Evolutionary conservation across 2,329 filamentous ascomycete species (phyloP), one percentile per base, ranked within the genome.

Genomic region (Ophiostoma piceae): DNA sequence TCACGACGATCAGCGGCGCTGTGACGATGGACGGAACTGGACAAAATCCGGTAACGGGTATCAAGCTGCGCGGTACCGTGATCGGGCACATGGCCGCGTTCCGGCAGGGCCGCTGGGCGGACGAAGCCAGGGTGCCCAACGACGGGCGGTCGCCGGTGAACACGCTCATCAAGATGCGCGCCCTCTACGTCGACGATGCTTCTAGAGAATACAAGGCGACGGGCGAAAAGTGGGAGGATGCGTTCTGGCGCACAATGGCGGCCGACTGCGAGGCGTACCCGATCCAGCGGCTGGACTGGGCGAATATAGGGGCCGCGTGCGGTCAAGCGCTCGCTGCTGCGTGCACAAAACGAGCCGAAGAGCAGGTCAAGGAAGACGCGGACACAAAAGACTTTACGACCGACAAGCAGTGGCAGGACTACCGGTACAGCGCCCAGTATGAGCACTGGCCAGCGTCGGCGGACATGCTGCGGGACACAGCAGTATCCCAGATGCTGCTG

Each of bases 171-270:
- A 57, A 57, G 51, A 57, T 57, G 51, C 51, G 51, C n/a, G 22
- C n/a, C 6, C n/a, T 57, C 7, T 57, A 57, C 11, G 51, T 57
- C 22, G 51, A 57, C n/a, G 3, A 9, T 9, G n/a, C 6, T 9
- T 11, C 7, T 9, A 57, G 22, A 12, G 22, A 26, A 8, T 57
- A 57, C 51, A 9, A 7, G 14, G 37, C 69, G 19, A 71, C 71
- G 0, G 68, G 69, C 5, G 71, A 72, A n/a, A 57, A 37, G 1
- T 39, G 26, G 7, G 57, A n/a, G 26, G 66, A 69, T 4, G 71
- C 71, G 1, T 70, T 71, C 22, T 71, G 70, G 68, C 71, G 70
- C 65, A 72, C 70, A 4, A n/a, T 68, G 22, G 29, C 35, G 9
- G 68, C 32, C 57, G 71, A 72, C 70, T 71, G 71, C 68, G 69